Evolutionary conservation across 2,329 filamentous ascomycete genomes (phyloP).

Genomic region (Macrophomina tecta): DNA sequence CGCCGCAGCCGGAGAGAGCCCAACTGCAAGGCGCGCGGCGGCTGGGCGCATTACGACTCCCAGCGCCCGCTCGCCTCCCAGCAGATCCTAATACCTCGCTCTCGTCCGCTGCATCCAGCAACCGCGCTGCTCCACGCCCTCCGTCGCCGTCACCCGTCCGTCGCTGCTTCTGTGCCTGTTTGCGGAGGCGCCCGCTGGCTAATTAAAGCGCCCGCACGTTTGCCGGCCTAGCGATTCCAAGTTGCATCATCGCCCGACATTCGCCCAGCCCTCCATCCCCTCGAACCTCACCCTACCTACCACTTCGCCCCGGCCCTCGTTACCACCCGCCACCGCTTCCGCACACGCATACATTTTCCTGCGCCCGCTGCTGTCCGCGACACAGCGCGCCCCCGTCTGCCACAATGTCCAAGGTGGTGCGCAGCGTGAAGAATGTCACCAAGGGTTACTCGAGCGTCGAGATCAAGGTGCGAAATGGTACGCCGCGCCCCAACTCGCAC

Average conservation of each 20-base stretch:
- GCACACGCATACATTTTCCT: neutral
- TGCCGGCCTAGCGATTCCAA: slow-evolving; percentile 24
- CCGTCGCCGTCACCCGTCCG: neutral
- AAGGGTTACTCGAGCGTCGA: slow-evolving; percentile 97
- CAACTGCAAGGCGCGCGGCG: slow-evolving; percentile 17
- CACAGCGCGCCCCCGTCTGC: slow-evolving; percentile 16
- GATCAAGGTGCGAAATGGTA: slow-evolving; percentile 76
- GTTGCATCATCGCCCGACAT: slow-evolving; percentile 36
- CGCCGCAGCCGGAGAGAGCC: slow-evolving; percentile 21
- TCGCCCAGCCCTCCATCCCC: slow-evolving; percentile 31
- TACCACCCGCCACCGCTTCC: neutral
- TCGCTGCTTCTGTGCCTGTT: slow-evolving; percentile 9
- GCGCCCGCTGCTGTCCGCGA: slow-evolving; percentile 11
- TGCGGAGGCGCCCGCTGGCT: slow-evolving; percentile 24
- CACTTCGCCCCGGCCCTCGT: slow-evolving; percentile 7
- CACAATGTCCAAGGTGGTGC: slow-evolving; percentile 93
- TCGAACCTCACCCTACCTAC: slow-evolving; percentile 29
- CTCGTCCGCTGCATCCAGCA: neutral
- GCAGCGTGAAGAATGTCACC: slow-evolving; percentile 98
- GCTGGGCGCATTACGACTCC: slow-evolving; percentile 25
- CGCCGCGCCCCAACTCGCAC: slow-evolving; percentile 22
- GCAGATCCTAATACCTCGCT: slow-evolving; percentile 18
- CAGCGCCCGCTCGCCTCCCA: slow-evolving; percentile 22
- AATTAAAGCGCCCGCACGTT: slow-evolving; percentile 27
- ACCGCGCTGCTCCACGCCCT: neutral